Evolutionary conservation across 805 yeast genomes (phyloP).

Genomic region (Nakazawaea ambrosiae): DNA sequence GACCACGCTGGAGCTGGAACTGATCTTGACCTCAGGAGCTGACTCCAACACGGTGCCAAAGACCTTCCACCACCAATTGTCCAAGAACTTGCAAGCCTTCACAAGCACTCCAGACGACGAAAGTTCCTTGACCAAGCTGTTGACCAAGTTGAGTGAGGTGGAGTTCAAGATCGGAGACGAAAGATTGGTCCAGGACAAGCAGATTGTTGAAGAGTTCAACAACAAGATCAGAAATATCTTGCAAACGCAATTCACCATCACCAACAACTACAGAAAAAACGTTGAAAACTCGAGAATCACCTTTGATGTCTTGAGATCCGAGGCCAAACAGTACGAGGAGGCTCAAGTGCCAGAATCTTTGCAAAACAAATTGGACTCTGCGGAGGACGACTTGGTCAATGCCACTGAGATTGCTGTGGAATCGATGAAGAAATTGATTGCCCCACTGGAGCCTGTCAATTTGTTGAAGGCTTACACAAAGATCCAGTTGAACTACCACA

Average conservation of each 20-base stretch:
- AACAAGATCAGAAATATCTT: conserved; percentile 44
- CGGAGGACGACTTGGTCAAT: conserved; percentile 74
- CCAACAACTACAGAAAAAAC: conserved; percentile 52
- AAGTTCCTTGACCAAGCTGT: conserved; percentile 44
- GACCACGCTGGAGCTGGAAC: conserved; percentile 61
- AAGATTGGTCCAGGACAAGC: conserved; percentile 63
- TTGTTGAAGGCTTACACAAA: conserved; percentile 59
- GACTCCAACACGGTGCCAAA: conserved; percentile 41
- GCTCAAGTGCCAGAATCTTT: conserved; percentile 37
- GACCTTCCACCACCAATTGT: conserved; percentile 67
- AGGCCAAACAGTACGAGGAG: conserved; percentile 30
- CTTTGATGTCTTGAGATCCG: conserved; percentile 65
- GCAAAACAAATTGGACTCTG: conserved; percentile 42
- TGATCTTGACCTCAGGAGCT: conserved; percentile 31
- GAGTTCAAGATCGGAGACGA: conserved; percentile 61
- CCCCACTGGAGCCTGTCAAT: conserved; percentile 57
- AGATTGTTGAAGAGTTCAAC: conserved; percentile 54
- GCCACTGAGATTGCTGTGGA: conserved; percentile 76
- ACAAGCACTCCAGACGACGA: conserved; percentile 25
- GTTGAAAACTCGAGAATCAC: conserved; percentile 66
- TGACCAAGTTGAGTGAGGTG: conserved; percentile 46
- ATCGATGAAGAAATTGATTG: conserved; percentile 66
- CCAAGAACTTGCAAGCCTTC: conserved; percentile 35
- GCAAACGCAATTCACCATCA: conserved; percentile 52
- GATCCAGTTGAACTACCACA: conserved; percentile 62